phyloP scores from a whole-genome alignment of 208 protist species.

The Histomonas meleagridis region DNA sequence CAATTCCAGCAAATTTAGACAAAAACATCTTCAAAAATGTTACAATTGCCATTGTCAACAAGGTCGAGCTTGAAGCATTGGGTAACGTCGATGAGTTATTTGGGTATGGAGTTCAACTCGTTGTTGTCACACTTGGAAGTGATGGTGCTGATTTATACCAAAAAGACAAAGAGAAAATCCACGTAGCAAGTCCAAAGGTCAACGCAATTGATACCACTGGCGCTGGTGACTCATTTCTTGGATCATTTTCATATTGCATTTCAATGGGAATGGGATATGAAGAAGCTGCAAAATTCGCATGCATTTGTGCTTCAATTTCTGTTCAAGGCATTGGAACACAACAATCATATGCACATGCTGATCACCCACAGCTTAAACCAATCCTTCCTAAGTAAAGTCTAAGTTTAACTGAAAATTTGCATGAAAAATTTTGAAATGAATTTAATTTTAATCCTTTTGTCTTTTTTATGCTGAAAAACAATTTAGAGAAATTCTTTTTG shows the following conservation, averaged over 20 bases:
- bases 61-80: not conserved
- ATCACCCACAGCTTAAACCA: not conserved
- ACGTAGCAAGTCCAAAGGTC: not conserved
- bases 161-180: not conserved
- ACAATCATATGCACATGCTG: not conserved
- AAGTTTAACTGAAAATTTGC: too few relatives aligned
- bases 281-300: not conserved
- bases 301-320: not conserved
- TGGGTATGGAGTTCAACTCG: not conserved
- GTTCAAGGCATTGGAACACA: not conserved
- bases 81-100: not conserved
- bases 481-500: too few relatives aligned
- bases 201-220: not conserved
- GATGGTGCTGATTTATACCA: not conserved
- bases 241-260: not conserved
- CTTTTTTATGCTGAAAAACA: too few relatives aligned
- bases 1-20: not conserved
- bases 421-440: too few relatives aligned
- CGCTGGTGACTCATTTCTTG: not conserved
- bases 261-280: not conserved
- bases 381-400: too few relatives aligned
- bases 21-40: not conserved
- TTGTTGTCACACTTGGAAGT: not conserved
- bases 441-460: too few relatives aligned
- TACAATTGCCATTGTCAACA: not conserved